Evolutionary conservation across 176 grass and related monocot species (phyloP).

Genomic region (Miscanthus lutarioriparius): DNA sequence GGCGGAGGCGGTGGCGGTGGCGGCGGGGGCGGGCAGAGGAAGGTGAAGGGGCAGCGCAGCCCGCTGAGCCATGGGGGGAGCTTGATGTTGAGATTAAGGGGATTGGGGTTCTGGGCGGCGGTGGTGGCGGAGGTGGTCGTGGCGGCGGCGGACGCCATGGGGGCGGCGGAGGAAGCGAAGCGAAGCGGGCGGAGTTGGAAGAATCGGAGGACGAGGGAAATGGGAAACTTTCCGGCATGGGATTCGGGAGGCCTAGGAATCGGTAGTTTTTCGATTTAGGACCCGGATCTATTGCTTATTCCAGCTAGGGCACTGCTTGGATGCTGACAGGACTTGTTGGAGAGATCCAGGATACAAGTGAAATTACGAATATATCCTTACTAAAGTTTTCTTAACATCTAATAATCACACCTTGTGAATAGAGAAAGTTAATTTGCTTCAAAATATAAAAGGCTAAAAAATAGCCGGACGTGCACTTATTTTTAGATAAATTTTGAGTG

Average conservation of each 20-base stretch:
- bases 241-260: neutral
- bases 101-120: slow-evolving; percentile 26
- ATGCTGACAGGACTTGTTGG: too few relatives aligned
- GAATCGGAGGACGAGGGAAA: slow-evolving; percentile 41
- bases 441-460: too few relatives aligned
- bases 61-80: slow-evolving; percentile 36
- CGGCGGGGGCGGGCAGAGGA: slow-evolving; percentile 41
- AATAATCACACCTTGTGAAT: too few relatives aligned
- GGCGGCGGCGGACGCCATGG: slow-evolving; percentile 27
- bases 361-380: too few relatives aligned
- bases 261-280: neutral
- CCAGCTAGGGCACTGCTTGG: too few relatives aligned
- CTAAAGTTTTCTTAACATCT: too few relatives aligned
- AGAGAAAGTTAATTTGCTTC: too few relatives aligned
- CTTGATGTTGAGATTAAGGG: slow-evolving; percentile 34
- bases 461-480: too few relatives aligned
- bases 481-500: too few relatives aligned
- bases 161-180: slow-evolving; percentile 30
- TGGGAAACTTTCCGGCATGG: slow-evolving; percentile 2
- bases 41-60: slow-evolving; percentile 39
- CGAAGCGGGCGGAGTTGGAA: slow-evolving; percentile 18
- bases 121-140: too few relatives aligned
- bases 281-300: too few relatives aligned
- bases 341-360: too few relatives aligned
- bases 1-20: neutral